Evolutionary conservation across 202 grass and related monocot species (phyloP).

Genomic region (Carex arenaria): DNA sequence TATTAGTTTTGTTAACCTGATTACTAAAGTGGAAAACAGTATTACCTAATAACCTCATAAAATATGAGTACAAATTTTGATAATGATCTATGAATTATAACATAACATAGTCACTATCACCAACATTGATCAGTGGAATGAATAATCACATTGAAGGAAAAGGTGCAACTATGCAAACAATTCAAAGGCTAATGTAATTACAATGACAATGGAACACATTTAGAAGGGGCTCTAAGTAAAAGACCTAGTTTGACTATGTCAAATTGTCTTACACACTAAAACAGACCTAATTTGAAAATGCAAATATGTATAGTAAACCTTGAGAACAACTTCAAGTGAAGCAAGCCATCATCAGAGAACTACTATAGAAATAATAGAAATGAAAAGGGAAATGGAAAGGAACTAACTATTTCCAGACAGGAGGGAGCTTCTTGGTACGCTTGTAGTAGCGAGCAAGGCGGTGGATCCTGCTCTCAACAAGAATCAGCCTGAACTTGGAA

Average conservation of each 20-base stretch:
- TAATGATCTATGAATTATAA: neutral
- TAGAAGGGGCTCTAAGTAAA: too few relatives aligned
- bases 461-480: constrained; percentile 88
- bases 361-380: neutral
- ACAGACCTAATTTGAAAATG: neutral
- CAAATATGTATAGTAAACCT: neutral
- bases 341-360: neutral
- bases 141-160: neutral
- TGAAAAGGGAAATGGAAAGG: neutral
- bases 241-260: neutral
- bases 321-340: neutral
- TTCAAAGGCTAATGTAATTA: neutral
- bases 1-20: neutral
- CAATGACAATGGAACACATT: neutral
- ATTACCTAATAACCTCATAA: neutral
- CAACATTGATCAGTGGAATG: neutral
- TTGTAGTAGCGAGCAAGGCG: constrained; percentile 89
- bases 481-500: constrained; percentile 78
- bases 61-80: neutral
- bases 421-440: constrained; percentile 82
- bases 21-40: neutral
- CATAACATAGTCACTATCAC: neutral
- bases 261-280: neutral
- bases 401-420: constrained; percentile 88
- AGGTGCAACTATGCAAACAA: neutral